Evolutionary conservation across 257 asterid genomes (phyloP).

Genomic region (Capsicum pubescens): DNA sequence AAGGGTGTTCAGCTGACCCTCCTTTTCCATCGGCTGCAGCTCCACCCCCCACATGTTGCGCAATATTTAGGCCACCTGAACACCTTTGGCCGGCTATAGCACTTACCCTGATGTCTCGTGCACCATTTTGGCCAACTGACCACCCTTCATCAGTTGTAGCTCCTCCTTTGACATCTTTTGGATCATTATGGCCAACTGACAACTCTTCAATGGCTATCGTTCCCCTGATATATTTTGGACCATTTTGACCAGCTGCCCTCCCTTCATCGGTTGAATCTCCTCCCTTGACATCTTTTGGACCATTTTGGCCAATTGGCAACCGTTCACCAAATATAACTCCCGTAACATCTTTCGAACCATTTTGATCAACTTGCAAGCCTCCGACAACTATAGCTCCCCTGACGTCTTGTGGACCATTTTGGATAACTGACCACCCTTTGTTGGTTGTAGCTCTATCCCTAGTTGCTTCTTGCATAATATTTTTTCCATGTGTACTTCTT

Average conservation of each 20-base stretch:
- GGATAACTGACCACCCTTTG: not conserved
- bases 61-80: not conserved
- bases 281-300: too few relatives aligned
- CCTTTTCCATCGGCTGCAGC: not conserved
- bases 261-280: too few relatives aligned
- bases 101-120: rapidly evolving
- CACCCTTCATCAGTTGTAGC: not conserved
- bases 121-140: not conserved
- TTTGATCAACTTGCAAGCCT: not conserved
- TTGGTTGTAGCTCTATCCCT: not conserved
- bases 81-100: not conserved
- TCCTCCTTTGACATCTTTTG: not conserved
- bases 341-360: not conserved
- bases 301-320: too few relatives aligned
- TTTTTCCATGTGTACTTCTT: not conserved
- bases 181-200: not conserved
- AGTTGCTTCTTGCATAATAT: not conserved
- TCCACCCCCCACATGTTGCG: not conserved
- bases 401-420: not conserved
- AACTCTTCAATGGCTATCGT: too few relatives aligned
- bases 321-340: too few relatives aligned
- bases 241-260: too few relatives aligned
- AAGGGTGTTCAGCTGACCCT: not conserved
- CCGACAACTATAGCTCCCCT: not conserved
- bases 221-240: too few relatives aligned